Evolutionary conservation across 2,329 filamentous ascomycete genomes (phyloP).

Genomic region (Penicillium hordei): DNA sequence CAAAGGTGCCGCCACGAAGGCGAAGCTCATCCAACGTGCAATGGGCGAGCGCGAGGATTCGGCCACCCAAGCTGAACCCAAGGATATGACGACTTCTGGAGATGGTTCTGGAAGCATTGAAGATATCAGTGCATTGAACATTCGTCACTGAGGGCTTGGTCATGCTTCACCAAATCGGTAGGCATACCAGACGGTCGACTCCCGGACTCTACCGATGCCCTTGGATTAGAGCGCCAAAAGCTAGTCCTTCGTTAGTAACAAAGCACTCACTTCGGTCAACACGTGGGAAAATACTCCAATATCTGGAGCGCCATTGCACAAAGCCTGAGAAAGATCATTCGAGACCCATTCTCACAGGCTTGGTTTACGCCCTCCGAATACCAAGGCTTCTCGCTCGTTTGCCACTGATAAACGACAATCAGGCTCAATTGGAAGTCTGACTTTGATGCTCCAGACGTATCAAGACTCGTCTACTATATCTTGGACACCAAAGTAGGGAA

Average conservation of each 20-base stretch:
- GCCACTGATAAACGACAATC: not conserved
- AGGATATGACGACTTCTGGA: conserved; percentile 29
- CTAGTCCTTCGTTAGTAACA: not conserved
- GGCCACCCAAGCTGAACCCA: conserved; percentile 30
- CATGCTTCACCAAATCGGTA: not conserved
- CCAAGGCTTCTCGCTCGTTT: not conserved
- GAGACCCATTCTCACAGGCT: not conserved
- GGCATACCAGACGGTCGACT: not conserved
- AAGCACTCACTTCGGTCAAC: not conserved
- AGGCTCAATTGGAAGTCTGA: not conserved
- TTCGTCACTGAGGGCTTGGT: conserved; percentile 34
- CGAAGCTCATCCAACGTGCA: conserved; percentile 78
- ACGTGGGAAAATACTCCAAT: not conserved
- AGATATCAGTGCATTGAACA: conserved; percentile 45
- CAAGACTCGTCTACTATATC: not conserved
- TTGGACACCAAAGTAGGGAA: not conserved
- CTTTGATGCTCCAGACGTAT: not conserved
- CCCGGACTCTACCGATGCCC: not conserved
- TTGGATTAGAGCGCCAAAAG: not conserved
- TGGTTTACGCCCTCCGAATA: not conserved
- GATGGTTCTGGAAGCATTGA: conserved; percentile 49
- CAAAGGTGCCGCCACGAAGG: conserved; percentile 78
- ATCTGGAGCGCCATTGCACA: not conserved
- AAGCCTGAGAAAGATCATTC: not conserved
- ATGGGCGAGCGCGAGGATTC: conserved; percentile 49